These are phyloP conservation scores for Leccinum uliginosum DNA, from an alignment of 768 basidiomycete genomes.

Conservation along the genomic window DNA sequence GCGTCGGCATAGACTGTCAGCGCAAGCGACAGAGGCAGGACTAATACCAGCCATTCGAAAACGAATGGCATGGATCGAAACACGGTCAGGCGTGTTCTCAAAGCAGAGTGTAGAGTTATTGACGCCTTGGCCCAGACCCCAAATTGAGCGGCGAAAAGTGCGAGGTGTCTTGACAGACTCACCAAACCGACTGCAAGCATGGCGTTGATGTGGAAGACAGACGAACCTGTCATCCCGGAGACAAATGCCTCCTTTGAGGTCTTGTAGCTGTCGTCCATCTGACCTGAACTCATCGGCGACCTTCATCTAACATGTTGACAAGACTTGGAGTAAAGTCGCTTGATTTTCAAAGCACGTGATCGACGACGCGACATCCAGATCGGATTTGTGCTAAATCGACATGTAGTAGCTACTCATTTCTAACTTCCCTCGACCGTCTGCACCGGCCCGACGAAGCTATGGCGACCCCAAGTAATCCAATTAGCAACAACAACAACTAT, in stretches of 20 bases:
- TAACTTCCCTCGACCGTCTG: no score
- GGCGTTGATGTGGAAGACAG: constrained; percentile 61
- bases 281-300: neutral
- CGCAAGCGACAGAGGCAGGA: constrained; percentile 74
- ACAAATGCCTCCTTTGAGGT: constrained; percentile 78
- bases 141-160: constrained; percentile 15
- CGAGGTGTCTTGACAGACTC: constrained; percentile 25
- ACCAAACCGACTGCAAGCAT: constrained; percentile 66
- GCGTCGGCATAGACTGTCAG: constrained; percentile 70
- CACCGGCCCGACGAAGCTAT: constrained; percentile 41
- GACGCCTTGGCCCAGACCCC: constrained; percentile 55
- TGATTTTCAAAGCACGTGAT: constrained; percentile 16
- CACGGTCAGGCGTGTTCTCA: constrained; percentile 46
- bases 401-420: no score
- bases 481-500: constrained; percentile 39
- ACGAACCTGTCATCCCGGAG: constrained; percentile 67
- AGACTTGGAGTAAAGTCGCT: neutral
- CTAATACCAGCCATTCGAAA: constrained; percentile 60
- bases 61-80: constrained; percentile 36
- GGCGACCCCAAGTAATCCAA: constrained; percentile 47
- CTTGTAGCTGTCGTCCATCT: constrained; percentile 51
- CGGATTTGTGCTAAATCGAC: neutral
- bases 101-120: constrained; percentile 61
- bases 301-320: no score
- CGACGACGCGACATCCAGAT: no score